These are phyloP conservation scores for Coelastrella sp. DNA, from an alignment of 139 green algal genomes.

Conservation along the genomic window DNA sequence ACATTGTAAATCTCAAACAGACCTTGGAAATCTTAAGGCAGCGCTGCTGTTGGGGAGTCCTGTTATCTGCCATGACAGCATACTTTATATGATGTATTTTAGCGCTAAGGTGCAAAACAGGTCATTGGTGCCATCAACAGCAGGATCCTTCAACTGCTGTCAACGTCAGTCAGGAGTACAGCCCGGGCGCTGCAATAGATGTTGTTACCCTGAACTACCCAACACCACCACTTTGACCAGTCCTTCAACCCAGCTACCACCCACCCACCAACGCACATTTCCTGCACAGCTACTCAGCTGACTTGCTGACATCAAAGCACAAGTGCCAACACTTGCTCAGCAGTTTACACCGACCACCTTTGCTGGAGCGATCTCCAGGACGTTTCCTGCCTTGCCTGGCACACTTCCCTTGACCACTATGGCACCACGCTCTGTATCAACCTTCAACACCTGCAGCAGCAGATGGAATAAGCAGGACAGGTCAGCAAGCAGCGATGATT, in stretches of 20 bases:
- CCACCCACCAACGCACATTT: too few species aligned
- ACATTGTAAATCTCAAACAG: too few species aligned
- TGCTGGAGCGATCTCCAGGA: slow-evolving; percentile 90
- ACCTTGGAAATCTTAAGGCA: too few species aligned
- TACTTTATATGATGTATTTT: too few species aligned
- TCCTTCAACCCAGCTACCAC: too few species aligned
- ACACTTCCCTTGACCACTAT: slow-evolving; percentile 95
- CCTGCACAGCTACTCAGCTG: not conserved
- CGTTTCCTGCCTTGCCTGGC: slow-evolving; percentile 94
- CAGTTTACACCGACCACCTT: slow-evolving; percentile 61
- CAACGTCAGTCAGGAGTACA: too few species aligned
- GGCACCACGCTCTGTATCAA: slow-evolving; percentile 83
- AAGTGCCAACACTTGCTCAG: not conserved
- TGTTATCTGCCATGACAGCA: too few species aligned
- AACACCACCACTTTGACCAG: not conserved
- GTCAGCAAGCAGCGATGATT: not conserved
- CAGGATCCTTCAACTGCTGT: too few species aligned
- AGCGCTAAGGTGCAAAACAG: too few species aligned
- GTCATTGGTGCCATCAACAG: too few species aligned
- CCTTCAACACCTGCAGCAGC: slow-evolving; percentile 79
- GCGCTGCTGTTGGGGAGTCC: too few species aligned
- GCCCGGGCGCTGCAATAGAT: too few species aligned
- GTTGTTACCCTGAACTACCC: not conserved
- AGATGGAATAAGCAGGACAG: not conserved
- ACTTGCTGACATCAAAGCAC: not conserved